Conservation (phyloP, 768 basidiomycete species). For the Russula emetica region DNA sequence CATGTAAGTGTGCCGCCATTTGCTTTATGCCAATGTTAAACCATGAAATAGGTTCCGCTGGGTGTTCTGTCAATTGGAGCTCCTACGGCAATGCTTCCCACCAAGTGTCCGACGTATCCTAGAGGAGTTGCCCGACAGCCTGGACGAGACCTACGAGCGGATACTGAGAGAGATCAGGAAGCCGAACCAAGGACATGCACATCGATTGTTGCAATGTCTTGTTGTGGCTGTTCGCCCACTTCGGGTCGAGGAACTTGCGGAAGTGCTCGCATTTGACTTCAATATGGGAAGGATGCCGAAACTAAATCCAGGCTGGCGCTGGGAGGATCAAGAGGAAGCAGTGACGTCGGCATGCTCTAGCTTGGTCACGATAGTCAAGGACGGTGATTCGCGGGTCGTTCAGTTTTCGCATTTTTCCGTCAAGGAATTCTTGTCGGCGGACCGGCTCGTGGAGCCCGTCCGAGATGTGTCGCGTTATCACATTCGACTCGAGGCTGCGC, state of each 20-base stretch:
- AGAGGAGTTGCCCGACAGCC: background rate
- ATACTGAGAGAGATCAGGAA: slow-evolving; percentile 4
- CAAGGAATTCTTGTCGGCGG: slow-evolving; percentile 2
- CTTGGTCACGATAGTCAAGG: slow-evolving; percentile 1
- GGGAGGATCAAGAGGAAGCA: slow-evolving; percentile 1
- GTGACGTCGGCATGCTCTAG: slow-evolving; percentile 3
- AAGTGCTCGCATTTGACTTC: slow-evolving; percentile 1
- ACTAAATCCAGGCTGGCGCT: background rate
- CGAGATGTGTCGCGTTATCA: background rate
- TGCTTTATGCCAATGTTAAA: background rate
- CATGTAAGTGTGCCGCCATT: background rate
- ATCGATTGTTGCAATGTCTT: slow-evolving; percentile 8
- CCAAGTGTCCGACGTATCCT: background rate
- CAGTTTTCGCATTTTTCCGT: slow-evolving; percentile 9
- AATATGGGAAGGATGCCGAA: background rate
- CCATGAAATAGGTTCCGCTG: background rate
- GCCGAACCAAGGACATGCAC: slow-evolving; percentile 1
- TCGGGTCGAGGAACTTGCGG: background rate
- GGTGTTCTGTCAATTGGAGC: background rate
- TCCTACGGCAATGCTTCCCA: background rate
- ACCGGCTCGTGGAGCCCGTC: background rate
- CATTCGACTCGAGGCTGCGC: slow-evolving; percentile 1
- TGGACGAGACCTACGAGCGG: slow-evolving; percentile 13
- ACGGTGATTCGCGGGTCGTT: background rate
- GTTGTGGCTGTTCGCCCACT: slow-evolving; percentile 4